These are phyloP conservation scores for Exophiala viscosa DNA, from an alignment of 2,329 filamentous ascomycete genomes.

Conservation along the genomic window DNA sequence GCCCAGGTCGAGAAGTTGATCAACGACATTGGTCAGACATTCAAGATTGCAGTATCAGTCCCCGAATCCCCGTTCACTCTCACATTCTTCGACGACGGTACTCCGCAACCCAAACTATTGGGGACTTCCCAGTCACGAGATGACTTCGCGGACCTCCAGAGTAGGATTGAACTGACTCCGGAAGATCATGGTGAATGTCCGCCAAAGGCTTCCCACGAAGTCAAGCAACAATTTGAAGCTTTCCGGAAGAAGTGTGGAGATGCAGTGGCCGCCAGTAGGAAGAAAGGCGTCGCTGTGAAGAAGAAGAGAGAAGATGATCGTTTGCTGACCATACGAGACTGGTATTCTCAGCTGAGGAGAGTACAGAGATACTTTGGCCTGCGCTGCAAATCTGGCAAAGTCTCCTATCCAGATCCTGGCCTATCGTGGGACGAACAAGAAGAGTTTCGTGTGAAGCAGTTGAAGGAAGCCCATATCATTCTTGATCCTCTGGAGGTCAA, in stretches of 20 bases:
- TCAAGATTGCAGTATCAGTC: constrained; percentile 57
- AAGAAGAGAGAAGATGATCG: constrained; percentile 50
- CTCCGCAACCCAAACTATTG: constrained; percentile 65
- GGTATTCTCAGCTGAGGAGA: constrained; percentile 57
- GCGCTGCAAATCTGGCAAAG: constrained; percentile 38
- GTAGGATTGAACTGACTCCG: constrained; percentile 32
- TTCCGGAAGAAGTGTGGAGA: constrained; percentile 56
- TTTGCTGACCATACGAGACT: constrained; percentile 50
- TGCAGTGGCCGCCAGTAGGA: constrained; percentile 49
- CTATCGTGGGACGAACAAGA: constrained; percentile 29
- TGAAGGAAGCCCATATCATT: constrained; percentile 27
- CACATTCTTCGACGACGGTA: constrained; percentile 58
- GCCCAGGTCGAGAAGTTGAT: constrained; percentile 64
- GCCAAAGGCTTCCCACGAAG: constrained; percentile 27
- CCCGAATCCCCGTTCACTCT: constrained; percentile 60
- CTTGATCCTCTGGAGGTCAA: constrained; percentile 43
- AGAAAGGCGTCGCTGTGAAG: constrained; percentile 46
- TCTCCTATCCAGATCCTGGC: constrained; percentile 15
- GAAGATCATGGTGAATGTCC: constrained; percentile 28
- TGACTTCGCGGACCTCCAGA: constrained; percentile 38
- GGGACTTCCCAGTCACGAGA: constrained; percentile 52
- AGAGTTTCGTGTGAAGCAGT: constrained; percentile 27
- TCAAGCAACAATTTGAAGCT: constrained; percentile 35
- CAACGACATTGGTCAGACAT: constrained; percentile 56
- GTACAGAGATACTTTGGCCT: constrained; percentile 70